Base-by-base conservation (phyloP, 2,329 filamentous ascomycete genomes). In the Endothia cerciana region DNA sequence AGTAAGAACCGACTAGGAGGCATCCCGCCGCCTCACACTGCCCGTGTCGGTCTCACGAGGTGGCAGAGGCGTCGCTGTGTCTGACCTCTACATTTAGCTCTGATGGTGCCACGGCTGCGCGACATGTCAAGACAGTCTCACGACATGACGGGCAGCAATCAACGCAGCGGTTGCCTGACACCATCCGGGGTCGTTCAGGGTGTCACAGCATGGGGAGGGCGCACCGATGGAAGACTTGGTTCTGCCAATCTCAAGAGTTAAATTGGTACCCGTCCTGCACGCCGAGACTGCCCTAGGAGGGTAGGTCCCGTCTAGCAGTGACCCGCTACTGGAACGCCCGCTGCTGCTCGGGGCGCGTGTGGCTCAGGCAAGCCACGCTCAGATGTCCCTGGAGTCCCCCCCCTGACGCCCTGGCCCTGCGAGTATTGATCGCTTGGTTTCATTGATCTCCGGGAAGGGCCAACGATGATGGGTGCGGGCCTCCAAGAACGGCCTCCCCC, bases 151-250 rank as follows among this genome's bases (percentile, higher is more conserved):
- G 62, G 60, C 61, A 49, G 28, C 38, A 56, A 64, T 28, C 38
- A 60, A 17, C 38, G 11, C 11, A 8, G 6, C 33, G 33, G 10
- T 36, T 10, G 33, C 33, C 33, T 36, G 33, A 36, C 15, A 4
- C 56, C 56, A 49, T 33, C 40, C 41, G 51, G 40, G 45, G 40
- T 64, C 51, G 49, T 15, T 47, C 30, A 43, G 36, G 58, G 65
- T 64, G 43, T n/a, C 51, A 65, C 65, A 33, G 51, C 65, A 64
- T 66, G n/a, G n/a, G n/a, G n/a, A n/a, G n/a, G n/a, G n/a, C n/a
- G n/a, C n/a, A n/a, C n/a, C n/a, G n/a, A n/a, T 6, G 38, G 38
- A 56, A 28, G 22, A 5, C 11, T 40, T n/a, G 56, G n/a, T 47
- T 8, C 19, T 22, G 28, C 51, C 28, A 40, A 33, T 41, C 36